Evolutionary conservation across 805 yeast genomes (phyloP).

Genomic region (Candida ficus): DNA sequence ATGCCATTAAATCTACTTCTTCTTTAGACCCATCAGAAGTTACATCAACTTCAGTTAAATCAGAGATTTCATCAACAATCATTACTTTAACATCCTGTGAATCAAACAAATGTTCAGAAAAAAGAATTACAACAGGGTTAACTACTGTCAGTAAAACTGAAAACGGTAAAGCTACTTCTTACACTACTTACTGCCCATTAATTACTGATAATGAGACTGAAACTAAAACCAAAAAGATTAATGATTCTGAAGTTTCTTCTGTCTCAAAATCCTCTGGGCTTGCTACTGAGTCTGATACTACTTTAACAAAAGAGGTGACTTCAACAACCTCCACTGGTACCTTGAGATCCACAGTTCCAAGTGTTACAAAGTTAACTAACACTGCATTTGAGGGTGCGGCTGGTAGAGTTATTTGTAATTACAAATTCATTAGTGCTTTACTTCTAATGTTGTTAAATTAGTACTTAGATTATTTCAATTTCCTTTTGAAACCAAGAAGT

Average conservation of each 20-base stretch:
- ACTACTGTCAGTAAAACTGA: slow-evolving; percentile 9
- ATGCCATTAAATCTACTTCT: not conserved
- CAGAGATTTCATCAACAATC: not conserved
- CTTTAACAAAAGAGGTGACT: not conserved
- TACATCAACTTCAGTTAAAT: not conserved
- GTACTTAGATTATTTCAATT: no score
- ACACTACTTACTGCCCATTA: slow-evolving; percentile 32
- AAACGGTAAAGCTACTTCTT: slow-evolving; percentile 21
- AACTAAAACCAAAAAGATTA: not conserved
- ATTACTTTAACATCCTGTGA: slow-evolving; percentile 34
- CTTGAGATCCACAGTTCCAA: not conserved
- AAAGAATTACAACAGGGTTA: slow-evolving; percentile 30
- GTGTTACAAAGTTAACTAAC: not conserved
- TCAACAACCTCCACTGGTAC: not conserved
- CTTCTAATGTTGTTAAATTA: not conserved
- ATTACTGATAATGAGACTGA: slow-evolving; percentile 3
- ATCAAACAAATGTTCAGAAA: slow-evolving; percentile 29
- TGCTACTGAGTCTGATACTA: not conserved
- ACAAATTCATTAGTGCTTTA: not conserved
- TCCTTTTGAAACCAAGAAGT: no score
- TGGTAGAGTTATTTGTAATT: not conserved
- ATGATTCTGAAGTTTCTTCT: no score
- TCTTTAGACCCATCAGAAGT: not conserved
- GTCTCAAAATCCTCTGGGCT: not conserved
- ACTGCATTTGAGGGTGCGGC: not conserved